Evolutionary conservation across 768 basidiomycete genomes (phyloP).

Genomic region (Russula brevipes): DNA sequence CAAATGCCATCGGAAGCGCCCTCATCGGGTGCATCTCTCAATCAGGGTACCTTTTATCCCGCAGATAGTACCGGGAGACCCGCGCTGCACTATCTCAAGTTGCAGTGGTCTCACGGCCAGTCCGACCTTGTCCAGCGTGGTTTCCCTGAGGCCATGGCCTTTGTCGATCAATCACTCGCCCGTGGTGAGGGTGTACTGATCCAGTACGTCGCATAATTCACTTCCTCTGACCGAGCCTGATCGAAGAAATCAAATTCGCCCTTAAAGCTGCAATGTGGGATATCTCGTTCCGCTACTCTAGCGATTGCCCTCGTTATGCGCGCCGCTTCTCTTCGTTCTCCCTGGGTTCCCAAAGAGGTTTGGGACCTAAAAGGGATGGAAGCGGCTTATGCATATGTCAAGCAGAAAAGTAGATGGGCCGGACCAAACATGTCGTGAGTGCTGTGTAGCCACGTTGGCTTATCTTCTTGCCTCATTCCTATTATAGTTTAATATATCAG

Average conservation of each 20-base stretch:
- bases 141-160: conserved; percentile 75
- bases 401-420: conserved; percentile 80
- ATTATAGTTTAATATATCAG: conserved; percentile 81
- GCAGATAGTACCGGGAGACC: conserved; percentile 70
- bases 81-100: conserved; percentile 80
- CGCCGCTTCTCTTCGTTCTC: conserved; percentile 66
- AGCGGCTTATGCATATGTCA: conserved; percentile 83
- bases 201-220: conserved; percentile 53
- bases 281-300: conserved; percentile 85
- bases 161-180: conserved; percentile 69
- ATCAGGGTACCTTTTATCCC: conserved; percentile 56
- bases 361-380: conserved; percentile 85
- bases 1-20: conserved; percentile 56
- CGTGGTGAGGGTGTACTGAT: conserved; percentile 78
- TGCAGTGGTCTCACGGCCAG: conserved; percentile 93
- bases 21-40: conserved; percentile 45
- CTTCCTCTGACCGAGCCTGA: neutral
- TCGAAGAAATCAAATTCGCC: neutral
- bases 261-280: conserved; percentile 84
- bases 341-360: conserved; percentile 65
- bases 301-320: conserved; percentile 92
- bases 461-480: conserved; percentile 13
- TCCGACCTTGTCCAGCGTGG: conserved; percentile 76
- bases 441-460: conserved; percentile 27
- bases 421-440: conserved; percentile 95